phyloP scores from a whole-genome alignment of 139 green algal genomes.

The Micractinium sp. region DNA sequence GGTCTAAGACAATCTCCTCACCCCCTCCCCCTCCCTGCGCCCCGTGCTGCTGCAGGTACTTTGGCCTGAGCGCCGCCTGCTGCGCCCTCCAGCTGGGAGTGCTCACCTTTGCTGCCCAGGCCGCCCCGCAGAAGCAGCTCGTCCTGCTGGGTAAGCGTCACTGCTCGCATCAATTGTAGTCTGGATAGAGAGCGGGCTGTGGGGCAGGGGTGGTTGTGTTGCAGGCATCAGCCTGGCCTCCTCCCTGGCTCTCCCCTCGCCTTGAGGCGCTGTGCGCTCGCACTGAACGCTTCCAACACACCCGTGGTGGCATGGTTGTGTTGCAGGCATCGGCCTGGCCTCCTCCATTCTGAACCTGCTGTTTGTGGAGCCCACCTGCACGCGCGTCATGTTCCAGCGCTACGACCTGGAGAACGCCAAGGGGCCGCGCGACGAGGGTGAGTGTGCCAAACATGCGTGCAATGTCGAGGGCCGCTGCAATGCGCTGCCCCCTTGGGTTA shows the following conservation, averaged over 20 bases:
- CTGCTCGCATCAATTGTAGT: no score
- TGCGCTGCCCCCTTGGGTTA: no score
- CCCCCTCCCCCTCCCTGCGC: neutral
- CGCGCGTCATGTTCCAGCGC: slow-evolving; percentile 73
- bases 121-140: slow-evolving; percentile 12
- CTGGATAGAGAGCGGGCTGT: no score
- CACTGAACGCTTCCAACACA: no score
- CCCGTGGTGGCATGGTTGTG: neutral
- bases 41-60: slow-evolving; percentile 3
- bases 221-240: slow-evolving; percentile 47
- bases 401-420: slow-evolving; percentile 73
- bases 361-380: slow-evolving; percentile 65
- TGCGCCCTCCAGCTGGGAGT: slow-evolving; percentile 29
- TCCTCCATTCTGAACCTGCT: slow-evolving; percentile 63
- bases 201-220: neutral
- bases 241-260: slow-evolving; percentile 22
- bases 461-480: no score
- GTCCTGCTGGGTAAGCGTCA: slow-evolving; percentile 17
- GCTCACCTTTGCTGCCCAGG: neutral
- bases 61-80: slow-evolving; percentile 3
- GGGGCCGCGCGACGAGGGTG: slow-evolving; percentile 49
- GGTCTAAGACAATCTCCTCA: neutral
- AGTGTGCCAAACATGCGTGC: no score
- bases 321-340: slow-evolving; percentile 45
- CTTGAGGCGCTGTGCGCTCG: no score